Evolutionary conservation across 1,284 basidiomycete species (phyloP).

Genomic region (Marasmius fiardii): DNA sequence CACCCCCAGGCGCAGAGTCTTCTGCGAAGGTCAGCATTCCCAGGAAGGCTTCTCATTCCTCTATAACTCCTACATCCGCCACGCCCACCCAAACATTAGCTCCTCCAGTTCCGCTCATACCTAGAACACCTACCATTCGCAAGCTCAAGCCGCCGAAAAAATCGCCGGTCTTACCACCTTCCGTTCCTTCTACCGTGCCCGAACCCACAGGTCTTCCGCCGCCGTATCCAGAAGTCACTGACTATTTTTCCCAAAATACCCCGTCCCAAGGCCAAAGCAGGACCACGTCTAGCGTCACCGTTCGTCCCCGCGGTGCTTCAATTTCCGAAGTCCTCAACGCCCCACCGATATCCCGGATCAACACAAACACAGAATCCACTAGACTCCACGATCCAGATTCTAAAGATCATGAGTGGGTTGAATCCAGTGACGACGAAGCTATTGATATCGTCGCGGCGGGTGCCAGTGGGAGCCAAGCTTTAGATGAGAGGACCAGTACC

Average conservation of each 20-base stretch:
- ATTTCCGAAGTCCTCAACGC: conserved; percentile 56
- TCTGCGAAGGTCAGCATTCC: conserved; percentile 25
- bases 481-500: conserved; percentile 79
- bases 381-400: conserved; percentile 39
- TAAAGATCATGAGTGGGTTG: conserved; percentile 60
- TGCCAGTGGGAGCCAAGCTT: conserved; percentile 70
- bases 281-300: not conserved
- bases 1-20: conserved; percentile 34
- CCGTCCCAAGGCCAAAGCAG: not conserved
- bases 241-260: conserved; percentile 22
- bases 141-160: conserved; percentile 17
- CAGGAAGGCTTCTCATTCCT: conserved; percentile 36
- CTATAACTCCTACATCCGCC: conserved; percentile 21
- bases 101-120: conserved; percentile 27
- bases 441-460: conserved; percentile 76
- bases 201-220: conserved; percentile 50
- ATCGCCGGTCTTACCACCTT: conserved; percentile 11
- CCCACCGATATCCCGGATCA: conserved; percentile 29
- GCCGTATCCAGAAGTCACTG: conserved; percentile 38
- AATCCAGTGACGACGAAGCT: conserved; percentile 79
- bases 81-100: conserved; percentile 30
- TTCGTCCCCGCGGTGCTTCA: conserved; percentile 48
- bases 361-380: conserved; percentile 24
- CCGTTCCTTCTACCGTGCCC: conserved; percentile 21
- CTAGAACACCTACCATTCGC: conserved; percentile 23